Evolutionary conservation across 352 stramenopile genomes (phyloP).

Genomic region (Albugo laibachii): DNA sequence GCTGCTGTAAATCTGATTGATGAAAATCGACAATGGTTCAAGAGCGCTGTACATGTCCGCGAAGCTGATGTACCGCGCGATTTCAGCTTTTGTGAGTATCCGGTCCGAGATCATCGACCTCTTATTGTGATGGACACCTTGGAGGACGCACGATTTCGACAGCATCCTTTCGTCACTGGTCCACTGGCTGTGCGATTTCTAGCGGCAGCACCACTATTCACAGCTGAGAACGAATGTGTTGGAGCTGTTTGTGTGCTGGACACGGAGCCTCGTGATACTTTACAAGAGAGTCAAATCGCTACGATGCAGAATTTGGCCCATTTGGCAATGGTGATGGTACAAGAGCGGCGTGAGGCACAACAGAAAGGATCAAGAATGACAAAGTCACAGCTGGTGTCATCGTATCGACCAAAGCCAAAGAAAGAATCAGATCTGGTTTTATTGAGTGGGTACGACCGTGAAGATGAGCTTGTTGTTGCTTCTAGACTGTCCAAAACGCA

Average conservation of each 20-base stretch:
- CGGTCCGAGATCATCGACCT: conserved; percentile 41
- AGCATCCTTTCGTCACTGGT: conserved; percentile 82
- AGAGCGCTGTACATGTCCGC: conserved; percentile 63
- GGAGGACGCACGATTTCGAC: conserved; percentile 72
- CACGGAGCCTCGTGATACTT: conserved; percentile 31
- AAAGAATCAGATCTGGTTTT: conserved; percentile 51
- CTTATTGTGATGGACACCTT: conserved; percentile 80
- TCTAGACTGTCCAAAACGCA: conserved; percentile 3
- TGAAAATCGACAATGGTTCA: conserved; percentile 90
- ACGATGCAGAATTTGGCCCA: conserved; percentile 75
- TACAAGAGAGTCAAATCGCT: conserved; percentile 57
- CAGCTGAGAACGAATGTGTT: conserved; percentile 58
- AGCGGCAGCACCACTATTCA: conserved; percentile 81
- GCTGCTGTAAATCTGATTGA: conserved; percentile 80
- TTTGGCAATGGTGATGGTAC: conserved; percentile 71
- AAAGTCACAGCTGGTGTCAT: conserved; percentile 33
- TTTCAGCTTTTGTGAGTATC: conserved; percentile 72
- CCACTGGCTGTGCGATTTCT: conserved; percentile 85
- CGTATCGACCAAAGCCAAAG: conserved; percentile 2
- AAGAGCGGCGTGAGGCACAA: conserved; percentile 57
- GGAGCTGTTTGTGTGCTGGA: conserved; percentile 63
- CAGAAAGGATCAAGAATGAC: neutral
- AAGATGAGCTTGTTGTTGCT: conserved; percentile 23
- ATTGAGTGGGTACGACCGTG: conserved; percentile 26
- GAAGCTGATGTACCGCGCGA: conserved; percentile 63